Evolutionary conservation across 345 rosid species (phyloP).

Genomic region (Hirschfeldia incana): DNA sequence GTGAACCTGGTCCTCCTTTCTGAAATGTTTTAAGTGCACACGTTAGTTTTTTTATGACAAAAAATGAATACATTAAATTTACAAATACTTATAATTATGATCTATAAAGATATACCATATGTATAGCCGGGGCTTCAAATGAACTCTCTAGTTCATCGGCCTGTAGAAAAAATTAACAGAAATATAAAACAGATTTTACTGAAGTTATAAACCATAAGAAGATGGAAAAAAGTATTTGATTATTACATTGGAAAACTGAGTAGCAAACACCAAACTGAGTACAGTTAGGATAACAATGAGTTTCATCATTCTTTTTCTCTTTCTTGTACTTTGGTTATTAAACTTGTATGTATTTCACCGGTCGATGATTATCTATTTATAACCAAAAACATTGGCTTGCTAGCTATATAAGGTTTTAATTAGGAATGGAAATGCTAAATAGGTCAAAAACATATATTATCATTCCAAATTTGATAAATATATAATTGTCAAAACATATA

Average conservation of each 20-base stretch:
- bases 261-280: constrained; percentile 12
- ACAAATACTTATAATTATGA: background rate
- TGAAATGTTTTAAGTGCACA: background rate
- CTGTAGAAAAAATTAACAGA: background rate
- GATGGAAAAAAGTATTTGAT: background rate
- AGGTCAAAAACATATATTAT: background rate
- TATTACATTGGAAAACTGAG: constrained; percentile 24
- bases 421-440: background rate
- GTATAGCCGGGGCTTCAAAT: background rate
- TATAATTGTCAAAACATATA: background rate
- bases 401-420: background rate
- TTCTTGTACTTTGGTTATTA: background rate
- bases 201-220: background rate
- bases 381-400: background rate
- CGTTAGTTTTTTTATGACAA: background rate
- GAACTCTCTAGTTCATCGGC: background rate
- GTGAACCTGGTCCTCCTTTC: constrained; percentile 32
- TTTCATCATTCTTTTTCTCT: constrained; percentile 2
- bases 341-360: background rate
- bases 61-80: background rate
- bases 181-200: background rate
- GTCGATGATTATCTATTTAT: constrained; percentile 2
- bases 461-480: background rate
- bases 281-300: background rate
- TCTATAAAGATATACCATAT: constrained; percentile 17